Percentiles rank a stretch among this genome's conserved stretches.
These are phyloP conservation scores for Penicillium riverlandense DNA, from an alignment of 495 filamentous ascomycete species.

Conservation along the genomic window DNA sequence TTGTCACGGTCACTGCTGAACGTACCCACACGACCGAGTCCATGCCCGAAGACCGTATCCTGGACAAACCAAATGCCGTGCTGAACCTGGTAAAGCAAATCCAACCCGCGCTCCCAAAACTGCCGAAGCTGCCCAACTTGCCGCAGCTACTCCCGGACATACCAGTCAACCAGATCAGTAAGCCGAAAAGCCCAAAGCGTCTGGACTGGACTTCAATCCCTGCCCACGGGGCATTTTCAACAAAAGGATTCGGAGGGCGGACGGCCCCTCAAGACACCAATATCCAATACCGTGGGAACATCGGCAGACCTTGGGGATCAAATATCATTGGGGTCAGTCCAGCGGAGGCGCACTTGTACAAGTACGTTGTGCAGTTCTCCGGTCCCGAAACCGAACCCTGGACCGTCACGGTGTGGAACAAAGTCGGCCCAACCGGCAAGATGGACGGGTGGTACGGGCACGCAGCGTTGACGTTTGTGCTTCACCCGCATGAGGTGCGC, in stretches of 20 bases:
- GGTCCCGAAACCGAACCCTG: slow-evolving; percentile 28
- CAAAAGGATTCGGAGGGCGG: slow-evolving; percentile 21
- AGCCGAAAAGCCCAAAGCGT: not conserved
- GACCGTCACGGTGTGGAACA: slow-evolving; percentile 49
- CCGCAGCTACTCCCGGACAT: slow-evolving; percentile 3
- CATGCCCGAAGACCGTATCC: not conserved
- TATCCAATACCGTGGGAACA: slow-evolving; percentile 37
- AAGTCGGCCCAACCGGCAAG: slow-evolving; percentile 35
- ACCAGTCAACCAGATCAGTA: slow-evolving; percentile 1
- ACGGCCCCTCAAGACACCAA: slow-evolving; percentile 18
- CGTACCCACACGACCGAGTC: not conserved
- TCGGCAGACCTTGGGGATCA: slow-evolving; percentile 46
- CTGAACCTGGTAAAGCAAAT: not conserved
- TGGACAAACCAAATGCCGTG: not conserved
- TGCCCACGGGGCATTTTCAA: slow-evolving; percentile 12
- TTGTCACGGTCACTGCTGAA: not conserved
- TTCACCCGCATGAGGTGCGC: slow-evolving; percentile 33
- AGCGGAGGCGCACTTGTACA: slow-evolving; percentile 25
- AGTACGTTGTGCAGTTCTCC: slow-evolving; percentile 42
- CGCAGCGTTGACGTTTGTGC: slow-evolving; percentile 33
- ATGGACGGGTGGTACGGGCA: slow-evolving; percentile 40
- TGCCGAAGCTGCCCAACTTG: not conserved
- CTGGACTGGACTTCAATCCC: slow-evolving; percentile 24
- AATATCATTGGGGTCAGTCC: slow-evolving; percentile 42
- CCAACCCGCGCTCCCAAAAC: not conserved